These are phyloP conservation scores for Biscogniauxia marginata DNA, from an alignment of 2,329 filamentous ascomycete genomes.

Conservation along the genomic window DNA sequence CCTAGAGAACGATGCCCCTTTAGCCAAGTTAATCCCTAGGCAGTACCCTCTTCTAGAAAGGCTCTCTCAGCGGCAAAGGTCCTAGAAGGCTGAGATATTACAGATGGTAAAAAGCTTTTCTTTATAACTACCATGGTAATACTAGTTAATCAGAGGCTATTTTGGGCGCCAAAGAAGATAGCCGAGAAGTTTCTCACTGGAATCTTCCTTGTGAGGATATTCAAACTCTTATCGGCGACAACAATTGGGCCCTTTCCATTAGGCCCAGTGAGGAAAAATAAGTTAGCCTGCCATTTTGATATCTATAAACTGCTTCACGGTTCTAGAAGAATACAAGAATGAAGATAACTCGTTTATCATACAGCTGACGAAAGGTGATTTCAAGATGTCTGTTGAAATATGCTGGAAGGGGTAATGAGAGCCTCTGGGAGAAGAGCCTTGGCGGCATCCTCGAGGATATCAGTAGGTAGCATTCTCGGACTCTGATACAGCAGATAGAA, in stretches of 20 bases:
- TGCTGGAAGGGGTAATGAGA: no score
- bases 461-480: constrained; percentile 77
- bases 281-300: no score
- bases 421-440: constrained; percentile 69
- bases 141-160: constrained; percentile 86
- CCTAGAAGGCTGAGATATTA: constrained; percentile 62
- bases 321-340: no score
- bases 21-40: constrained; percentile 69
- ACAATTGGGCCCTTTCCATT: constrained; percentile 71
- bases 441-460: constrained; percentile 74
- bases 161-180: constrained; percentile 92
- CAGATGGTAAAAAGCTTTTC: constrained; percentile 74
- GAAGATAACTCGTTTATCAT: no score
- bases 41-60: constrained; percentile 73
- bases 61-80: constrained; percentile 71
- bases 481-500: no score
- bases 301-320: no score
- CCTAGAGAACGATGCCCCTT: constrained; percentile 88
- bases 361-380: no score
- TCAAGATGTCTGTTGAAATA: no score
- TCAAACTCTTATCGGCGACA: constrained; percentile 90
- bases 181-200: constrained; percentile 76
- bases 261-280: no score
- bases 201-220: constrained; percentile 80
- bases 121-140: constrained; percentile 84